These are phyloP conservation scores for Psilocybe subaeruginosa DNA, from an alignment of 768 basidiomycete species.

Conservation along the genomic window DNA sequence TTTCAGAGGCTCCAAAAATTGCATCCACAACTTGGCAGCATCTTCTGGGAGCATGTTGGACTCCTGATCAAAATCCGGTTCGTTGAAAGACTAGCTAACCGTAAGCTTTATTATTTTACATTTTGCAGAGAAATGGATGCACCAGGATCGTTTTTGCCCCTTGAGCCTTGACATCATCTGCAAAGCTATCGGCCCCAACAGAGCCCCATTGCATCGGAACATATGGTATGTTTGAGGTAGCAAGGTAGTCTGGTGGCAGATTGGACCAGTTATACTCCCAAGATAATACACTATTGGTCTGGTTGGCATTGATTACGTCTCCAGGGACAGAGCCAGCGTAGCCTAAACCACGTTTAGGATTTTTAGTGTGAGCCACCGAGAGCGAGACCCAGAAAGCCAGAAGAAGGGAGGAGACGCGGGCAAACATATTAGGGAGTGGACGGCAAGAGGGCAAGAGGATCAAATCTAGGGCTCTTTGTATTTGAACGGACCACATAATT, in stretches of 20 bases:
- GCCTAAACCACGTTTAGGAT: constrained; percentile 49
- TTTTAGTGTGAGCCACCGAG: constrained; percentile 31
- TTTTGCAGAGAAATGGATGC: constrained; percentile 9
- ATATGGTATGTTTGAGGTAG: constrained; percentile 45
- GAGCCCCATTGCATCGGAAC: constrained; percentile 60
- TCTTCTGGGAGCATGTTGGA: constrained; percentile 47
- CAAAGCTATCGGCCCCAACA: constrained; percentile 39
- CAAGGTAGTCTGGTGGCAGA: constrained; percentile 44
- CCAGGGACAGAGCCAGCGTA: constrained; percentile 41
- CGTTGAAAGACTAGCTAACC: constrained; percentile 35
- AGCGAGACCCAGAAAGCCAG: constrained; percentile 20
- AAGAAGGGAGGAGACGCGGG: constrained; percentile 23
- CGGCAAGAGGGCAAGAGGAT: constrained; percentile 14
- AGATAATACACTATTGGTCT: constrained; percentile 42
- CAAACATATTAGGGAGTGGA: constrained; percentile 28
- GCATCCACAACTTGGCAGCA: constrained; percentile 60
- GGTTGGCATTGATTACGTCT: constrained; percentile 48
- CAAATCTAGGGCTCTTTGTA: constrained; percentile 14
- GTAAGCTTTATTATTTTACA: background rate
- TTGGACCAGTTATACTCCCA: constrained; percentile 63
- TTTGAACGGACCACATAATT: constrained; percentile 14
- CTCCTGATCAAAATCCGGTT: constrained; percentile 59
- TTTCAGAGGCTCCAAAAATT: constrained; percentile 59
- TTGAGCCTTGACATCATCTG: constrained; percentile 40
- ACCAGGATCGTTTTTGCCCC: constrained; percentile 56